These are phyloP conservation scores for Mucor lusitanicus DNA, from an alignment of 371 early-diverging fungal genomes.

Conservation along the genomic window DNA sequence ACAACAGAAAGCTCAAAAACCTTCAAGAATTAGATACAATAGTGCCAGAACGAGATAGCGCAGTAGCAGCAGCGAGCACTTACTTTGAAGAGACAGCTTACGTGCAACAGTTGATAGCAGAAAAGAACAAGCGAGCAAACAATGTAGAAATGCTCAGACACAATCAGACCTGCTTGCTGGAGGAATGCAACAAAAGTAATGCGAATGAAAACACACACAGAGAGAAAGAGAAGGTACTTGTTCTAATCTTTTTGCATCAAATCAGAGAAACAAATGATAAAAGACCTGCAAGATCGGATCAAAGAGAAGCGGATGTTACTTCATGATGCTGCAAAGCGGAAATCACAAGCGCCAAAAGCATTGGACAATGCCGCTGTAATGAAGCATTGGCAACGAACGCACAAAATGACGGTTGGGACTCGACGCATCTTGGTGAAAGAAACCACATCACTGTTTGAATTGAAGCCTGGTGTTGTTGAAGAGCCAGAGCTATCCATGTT, in stretches of 20 bases:
- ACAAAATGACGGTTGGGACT: slow-evolving; percentile 40
- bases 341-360: not conserved
- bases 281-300: slow-evolving; percentile 23
- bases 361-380: not conserved
- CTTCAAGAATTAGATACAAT: slow-evolving; percentile 33
- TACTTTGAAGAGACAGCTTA: slow-evolving; percentile 37
- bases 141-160: slow-evolving; percentile 30
- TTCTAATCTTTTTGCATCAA: not conserved
- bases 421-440: slow-evolving; percentile 58
- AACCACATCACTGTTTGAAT: slow-evolving; percentile 58
- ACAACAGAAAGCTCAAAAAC: slow-evolving; percentile 45
- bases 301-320: slow-evolving; percentile 12
- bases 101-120: slow-evolving; percentile 43
- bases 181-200: slow-evolving; percentile 25
- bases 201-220: not conserved
- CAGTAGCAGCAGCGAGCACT: slow-evolving; percentile 39
- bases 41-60: slow-evolving; percentile 39
- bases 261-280: slow-evolving; percentile 27
- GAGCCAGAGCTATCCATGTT: slow-evolving; percentile 9
- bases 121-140: slow-evolving; percentile 40
- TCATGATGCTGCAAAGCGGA: slow-evolving; percentile 6
- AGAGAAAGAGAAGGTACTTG: not conserved
- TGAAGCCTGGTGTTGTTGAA: slow-evolving; percentile 44
- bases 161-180: slow-evolving; percentile 24
- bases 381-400: slow-evolving; percentile 38